Conservation (phyloP, 1,284 basidiomycete species). For the Leccinum fallax region DNA sequence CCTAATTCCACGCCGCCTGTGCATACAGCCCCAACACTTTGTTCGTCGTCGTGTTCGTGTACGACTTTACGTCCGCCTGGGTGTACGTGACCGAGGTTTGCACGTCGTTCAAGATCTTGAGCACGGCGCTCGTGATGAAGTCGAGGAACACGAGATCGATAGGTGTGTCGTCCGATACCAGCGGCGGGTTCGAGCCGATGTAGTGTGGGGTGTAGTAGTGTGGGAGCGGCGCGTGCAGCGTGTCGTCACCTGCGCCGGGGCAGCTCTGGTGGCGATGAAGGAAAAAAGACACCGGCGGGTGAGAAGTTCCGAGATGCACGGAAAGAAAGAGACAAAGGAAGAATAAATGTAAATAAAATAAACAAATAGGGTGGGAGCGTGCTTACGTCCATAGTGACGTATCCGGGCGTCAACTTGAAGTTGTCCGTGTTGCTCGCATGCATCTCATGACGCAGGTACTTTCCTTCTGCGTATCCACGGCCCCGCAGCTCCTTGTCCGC, state of each 20-base stretch:
- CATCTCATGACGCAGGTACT: constrained; percentile 29
- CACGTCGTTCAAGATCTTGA: constrained; percentile 57
- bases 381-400: constrained; percentile 70
- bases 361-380: neutral
- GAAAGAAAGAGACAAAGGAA: neutral
- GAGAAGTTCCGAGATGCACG: neutral
- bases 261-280: constrained; percentile 47
- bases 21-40: constrained; percentile 64
- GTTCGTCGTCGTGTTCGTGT: constrained; percentile 53
- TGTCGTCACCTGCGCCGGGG: constrained; percentile 74
- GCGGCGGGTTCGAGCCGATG: constrained; percentile 57
- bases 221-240: constrained; percentile 56
- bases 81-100: constrained; percentile 55
- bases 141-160: constrained; percentile 73
- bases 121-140: constrained; percentile 58
- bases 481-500: constrained; percentile 46
- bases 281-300: neutral
- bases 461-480: constrained; percentile 30
- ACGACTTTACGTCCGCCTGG: constrained; percentile 49
- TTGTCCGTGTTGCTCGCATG: constrained; percentile 39
- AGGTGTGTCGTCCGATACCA: constrained; percentile 48
- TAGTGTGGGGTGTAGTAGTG: constrained; percentile 57
- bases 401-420: constrained; percentile 56
- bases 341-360: neutral
- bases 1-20: constrained; percentile 58